Percentiles rank a stretch among this genome's conserved stretches.
phyloP scores from a whole-genome alignment of 306 rosid species.

The Cucurbita argyrosperma region DNA sequence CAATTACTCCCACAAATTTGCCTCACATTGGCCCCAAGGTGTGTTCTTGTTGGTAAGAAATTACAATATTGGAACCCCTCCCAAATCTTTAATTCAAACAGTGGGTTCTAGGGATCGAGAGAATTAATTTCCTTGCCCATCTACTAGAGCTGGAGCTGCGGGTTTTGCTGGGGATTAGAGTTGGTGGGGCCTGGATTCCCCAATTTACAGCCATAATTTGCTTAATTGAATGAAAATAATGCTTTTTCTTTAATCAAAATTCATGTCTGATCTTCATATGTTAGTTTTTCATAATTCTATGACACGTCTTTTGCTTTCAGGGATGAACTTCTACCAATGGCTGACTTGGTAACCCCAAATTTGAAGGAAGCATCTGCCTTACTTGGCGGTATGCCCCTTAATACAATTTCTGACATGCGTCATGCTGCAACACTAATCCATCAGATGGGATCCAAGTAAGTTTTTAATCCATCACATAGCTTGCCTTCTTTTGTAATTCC shows the following conservation, averaged over 20 bases:
- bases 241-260: background rate
- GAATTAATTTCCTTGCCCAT: no score
- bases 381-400: conserved; percentile 50
- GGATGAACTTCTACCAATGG: conserved; percentile 75
- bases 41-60: no score
- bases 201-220: background rate
- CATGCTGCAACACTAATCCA: conserved; percentile 64
- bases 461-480: background rate
- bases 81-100: no score
- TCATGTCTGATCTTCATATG: background rate
- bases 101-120: no score
- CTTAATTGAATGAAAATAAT: background rate
- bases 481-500: background rate
- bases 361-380: conserved; percentile 75
- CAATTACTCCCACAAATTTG: no score
- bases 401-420: conserved; percentile 74
- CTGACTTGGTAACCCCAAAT: conserved; percentile 84
- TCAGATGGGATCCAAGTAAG: conserved; percentile 77
- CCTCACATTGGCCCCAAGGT: no score
- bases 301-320: conserved; percentile 33
- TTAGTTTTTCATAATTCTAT: background rate
- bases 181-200: background rate
- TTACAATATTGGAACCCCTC: no score
- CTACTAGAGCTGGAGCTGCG: no score
- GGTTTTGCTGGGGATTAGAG: no score